These are phyloP conservation scores for Phytopythium litorale DNA, from an alignment of 352 stramenopile species.

Conservation along the genomic window DNA sequence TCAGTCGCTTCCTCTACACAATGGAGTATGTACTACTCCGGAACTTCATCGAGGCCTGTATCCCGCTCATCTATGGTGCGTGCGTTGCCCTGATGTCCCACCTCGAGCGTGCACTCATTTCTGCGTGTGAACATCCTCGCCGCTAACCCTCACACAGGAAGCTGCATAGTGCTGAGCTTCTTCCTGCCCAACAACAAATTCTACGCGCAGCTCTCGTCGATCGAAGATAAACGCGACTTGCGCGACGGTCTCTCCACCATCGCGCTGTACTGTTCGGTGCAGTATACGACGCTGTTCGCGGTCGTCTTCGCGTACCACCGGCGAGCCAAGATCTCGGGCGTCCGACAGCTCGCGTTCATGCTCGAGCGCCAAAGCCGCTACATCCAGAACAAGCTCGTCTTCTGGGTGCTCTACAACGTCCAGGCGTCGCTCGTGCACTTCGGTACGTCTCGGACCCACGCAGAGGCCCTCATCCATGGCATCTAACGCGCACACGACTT, in stretches of 20 bases:
- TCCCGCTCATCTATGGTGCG: constrained; percentile 37
- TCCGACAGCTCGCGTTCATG: constrained; percentile 3
- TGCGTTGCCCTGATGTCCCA: not conserved
- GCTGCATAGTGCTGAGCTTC: not conserved
- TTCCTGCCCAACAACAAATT: not conserved
- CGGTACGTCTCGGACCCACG: not conserved
- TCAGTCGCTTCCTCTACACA: constrained; percentile 26
- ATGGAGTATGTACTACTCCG: constrained; percentile 38
- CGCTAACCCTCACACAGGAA: not conserved
- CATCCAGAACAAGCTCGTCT: constrained; percentile 6
- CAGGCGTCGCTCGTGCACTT: constrained; percentile 3
- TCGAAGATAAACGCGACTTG: not conserved
- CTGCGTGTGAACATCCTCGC: not conserved
- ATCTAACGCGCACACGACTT: not conserved
- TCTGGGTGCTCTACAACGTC: constrained; percentile 4
- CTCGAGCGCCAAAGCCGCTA: not conserved
- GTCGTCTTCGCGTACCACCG: not conserved
- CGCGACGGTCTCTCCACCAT: not conserved
- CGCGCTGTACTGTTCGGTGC: not conserved
- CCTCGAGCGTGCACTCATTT: not conserved
- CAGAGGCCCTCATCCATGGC: not conserved
- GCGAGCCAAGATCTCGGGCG: not conserved
- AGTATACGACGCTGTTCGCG: not conserved
- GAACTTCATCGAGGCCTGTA: constrained; percentile 35
- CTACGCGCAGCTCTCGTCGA: not conserved